These are phyloP conservation scores for Aureobasidium sp. DNA, from an alignment of 2,329 filamentous ascomycete genomes.

Conservation along the genomic window DNA sequence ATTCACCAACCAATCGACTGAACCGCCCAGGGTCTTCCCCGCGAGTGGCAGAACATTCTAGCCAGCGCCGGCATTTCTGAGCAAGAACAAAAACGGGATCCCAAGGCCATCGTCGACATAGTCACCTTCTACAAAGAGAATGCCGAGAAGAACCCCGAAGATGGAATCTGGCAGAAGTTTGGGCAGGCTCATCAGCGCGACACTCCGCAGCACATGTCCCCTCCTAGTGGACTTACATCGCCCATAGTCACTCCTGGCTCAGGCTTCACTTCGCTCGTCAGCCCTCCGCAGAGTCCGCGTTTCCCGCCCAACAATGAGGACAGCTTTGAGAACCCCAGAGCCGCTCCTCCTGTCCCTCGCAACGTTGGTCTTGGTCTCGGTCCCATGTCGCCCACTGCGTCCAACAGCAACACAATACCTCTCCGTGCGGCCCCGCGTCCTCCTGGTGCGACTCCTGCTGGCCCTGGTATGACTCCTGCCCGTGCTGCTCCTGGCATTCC, in stretches of 20 bases:
- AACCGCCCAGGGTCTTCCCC: slow-evolving; percentile 68
- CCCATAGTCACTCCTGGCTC: slow-evolving; percentile 29
- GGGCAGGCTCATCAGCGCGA: slow-evolving; percentile 66
- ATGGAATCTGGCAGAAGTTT: slow-evolving; percentile 93
- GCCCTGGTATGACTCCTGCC: slow-evolving; percentile 48
- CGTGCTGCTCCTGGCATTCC: slow-evolving; percentile 1
- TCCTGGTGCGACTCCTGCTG: slow-evolving; percentile 71
- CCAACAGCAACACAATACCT: slow-evolving; percentile 40
- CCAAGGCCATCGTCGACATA: slow-evolving; percentile 91
- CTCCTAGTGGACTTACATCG: slow-evolving; percentile 21
- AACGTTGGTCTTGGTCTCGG: slow-evolving; percentile 28
- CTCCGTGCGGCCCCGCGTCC: slow-evolving; percentile 82
- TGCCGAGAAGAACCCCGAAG: slow-evolving; percentile 69
- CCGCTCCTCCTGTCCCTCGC: slow-evolving; percentile 78
- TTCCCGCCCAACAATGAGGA: slow-evolving; percentile 85
- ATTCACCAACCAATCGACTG: slow-evolving; percentile 18
- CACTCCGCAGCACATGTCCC: slow-evolving; percentile 33
- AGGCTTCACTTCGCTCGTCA: slow-evolving; percentile 56
- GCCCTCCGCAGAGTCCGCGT: slow-evolving; percentile 74
- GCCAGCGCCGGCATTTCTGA: slow-evolving; percentile 94
- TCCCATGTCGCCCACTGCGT: slow-evolving; percentile 35
- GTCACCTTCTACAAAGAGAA: slow-evolving; percentile 97
- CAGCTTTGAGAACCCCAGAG: slow-evolving; percentile 94
- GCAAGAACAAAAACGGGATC: slow-evolving; percentile 91
- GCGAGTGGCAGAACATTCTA: slow-evolving; percentile 95